Evolutionary conservation across 768 basidiomycete genomes (phyloP).

Genomic region (Mycena albidolilacea): DNA sequence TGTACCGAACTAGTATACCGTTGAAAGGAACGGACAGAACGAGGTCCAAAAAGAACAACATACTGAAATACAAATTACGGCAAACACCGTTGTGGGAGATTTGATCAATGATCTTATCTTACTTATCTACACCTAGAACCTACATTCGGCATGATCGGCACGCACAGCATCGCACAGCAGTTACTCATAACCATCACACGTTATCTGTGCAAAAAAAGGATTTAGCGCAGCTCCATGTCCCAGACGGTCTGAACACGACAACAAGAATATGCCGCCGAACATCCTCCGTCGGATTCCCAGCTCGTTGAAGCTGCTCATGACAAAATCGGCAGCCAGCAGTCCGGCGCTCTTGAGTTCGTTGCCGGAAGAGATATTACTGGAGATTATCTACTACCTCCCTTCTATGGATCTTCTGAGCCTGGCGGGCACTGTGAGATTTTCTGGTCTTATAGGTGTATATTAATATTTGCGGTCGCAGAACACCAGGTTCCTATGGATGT

Average conservation of each 20-base stretch:
- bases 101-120: not conserved
- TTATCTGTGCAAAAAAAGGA: too few relatives aligned
- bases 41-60: not conserved
- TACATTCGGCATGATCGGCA: constrained; percentile 7
- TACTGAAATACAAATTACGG: not conserved
- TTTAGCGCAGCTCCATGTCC: not conserved
- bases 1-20: constrained; percentile 42
- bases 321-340: constrained; percentile 22
- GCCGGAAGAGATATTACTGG: constrained; percentile 38
- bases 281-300: constrained; percentile 38
- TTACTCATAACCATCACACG: constrained; percentile 29
- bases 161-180: constrained; percentile 23
- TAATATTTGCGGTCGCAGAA: constrained; percentile 24
- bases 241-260: not conserved
- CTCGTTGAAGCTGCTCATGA: constrained; percentile 36
- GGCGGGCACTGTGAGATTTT: constrained; percentile 38
- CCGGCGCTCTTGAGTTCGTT: constrained; percentile 17
- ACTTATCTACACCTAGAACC: not conserved
- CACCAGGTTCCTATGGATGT: constrained; percentile 28
- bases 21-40: constrained; percentile 39
- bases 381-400: constrained; percentile 30
- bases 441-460: not conserved
- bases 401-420: constrained; percentile 33
- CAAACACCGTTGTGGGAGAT: not conserved
- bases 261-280: constrained; percentile 31